These are phyloP conservation scores for Pleurotus tuoliensis DNA, from an alignment of 768 basidiomycete species.

Conservation along the genomic window DNA sequence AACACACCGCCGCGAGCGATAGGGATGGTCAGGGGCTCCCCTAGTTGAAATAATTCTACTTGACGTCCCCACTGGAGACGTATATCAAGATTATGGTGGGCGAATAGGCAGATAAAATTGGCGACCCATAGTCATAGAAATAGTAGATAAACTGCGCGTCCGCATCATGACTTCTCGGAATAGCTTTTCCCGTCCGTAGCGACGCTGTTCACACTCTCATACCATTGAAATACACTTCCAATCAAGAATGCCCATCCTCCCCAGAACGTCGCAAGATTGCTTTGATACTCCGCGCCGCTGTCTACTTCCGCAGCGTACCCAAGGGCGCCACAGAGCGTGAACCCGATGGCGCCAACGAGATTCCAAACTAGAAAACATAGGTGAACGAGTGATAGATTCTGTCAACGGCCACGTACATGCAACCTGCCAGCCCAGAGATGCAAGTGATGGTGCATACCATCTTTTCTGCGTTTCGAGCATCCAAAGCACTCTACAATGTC, in stretches of 20 bases:
- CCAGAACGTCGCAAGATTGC: constrained; percentile 54
- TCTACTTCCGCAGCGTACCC: constrained; percentile 36
- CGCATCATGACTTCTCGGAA: too few relatives aligned
- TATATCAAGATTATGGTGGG: too few relatives aligned
- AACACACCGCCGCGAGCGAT: too few relatives aligned
- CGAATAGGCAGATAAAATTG: too few relatives aligned
- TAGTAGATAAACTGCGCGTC: too few relatives aligned
- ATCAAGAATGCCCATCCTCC: constrained; percentile 62
- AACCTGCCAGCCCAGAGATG: constrained; percentile 53
- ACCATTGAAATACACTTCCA: constrained; percentile 51
- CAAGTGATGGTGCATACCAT: constrained; percentile 47
- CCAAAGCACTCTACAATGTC: constrained; percentile 27
- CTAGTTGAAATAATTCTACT: too few relatives aligned
- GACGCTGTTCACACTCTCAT: constrained; percentile 45
- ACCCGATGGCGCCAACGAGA: constrained; percentile 53
- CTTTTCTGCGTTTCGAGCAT: constrained; percentile 53
- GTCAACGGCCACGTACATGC: constrained; percentile 25
- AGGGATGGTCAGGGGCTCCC: too few relatives aligned
- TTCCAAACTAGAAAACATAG: constrained; percentile 44
- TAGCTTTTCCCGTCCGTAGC: too few relatives aligned
- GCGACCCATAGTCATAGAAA: too few relatives aligned
- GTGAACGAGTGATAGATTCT: background rate
- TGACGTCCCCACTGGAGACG: too few relatives aligned
- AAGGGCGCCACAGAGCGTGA: constrained; percentile 54
- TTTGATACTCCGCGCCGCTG: constrained; percentile 43